Percentiles rank a stretch among this genome's conserved stretches.
Evolutionary conservation across 495 filamentous ascomycete genomes (phyloP).

Genomic region (Tuber brumale): DNA sequence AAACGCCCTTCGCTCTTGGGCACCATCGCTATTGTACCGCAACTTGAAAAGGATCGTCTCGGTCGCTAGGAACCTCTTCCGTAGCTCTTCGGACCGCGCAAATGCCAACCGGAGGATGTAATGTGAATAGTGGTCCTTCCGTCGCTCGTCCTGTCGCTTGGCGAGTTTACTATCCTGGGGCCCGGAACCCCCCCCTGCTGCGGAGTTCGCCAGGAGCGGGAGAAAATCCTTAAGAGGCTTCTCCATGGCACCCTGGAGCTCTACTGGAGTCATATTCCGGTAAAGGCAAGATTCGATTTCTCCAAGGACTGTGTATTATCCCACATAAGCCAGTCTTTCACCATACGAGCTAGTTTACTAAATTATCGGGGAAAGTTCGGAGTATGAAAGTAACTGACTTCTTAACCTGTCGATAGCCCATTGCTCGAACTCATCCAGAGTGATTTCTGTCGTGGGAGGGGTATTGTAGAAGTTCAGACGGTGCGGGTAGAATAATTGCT

Average conservation of each 20-base stretch:
- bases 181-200: conserved; percentile 45
- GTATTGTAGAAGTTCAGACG: conserved; percentile 85
- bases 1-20: conserved; percentile 63
- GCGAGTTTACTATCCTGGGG: not conserved
- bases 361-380: not conserved
- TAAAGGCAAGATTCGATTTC: conserved; percentile 95
- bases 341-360: not conserved
- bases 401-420: conserved; percentile 95
- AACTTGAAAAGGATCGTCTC: conserved; percentile 84
- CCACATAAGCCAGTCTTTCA: conserved; percentile 12
- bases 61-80: conserved; percentile 76
- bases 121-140: conserved; percentile 96
- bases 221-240: conserved; percentile 80
- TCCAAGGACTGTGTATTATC: conserved; percentile 62
- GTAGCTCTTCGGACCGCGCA: conserved; percentile 79
- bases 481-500: conserved; percentile 69
- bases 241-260: conserved; percentile 71
- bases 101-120: conserved; percentile 96
- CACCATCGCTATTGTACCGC: conserved; percentile 65
- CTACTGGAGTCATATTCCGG: conserved; percentile 72
- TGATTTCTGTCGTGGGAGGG: conserved; percentile 89
- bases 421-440: conserved; percentile 95
- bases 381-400: conserved; percentile 47
- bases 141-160: conserved; percentile 59
- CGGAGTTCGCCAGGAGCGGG: conserved; percentile 70